Evolutionary conservation across 345 rosid genomes (phyloP), one percentile per base, ranked within the genome.

Genomic region (Citrus sp.): DNA sequence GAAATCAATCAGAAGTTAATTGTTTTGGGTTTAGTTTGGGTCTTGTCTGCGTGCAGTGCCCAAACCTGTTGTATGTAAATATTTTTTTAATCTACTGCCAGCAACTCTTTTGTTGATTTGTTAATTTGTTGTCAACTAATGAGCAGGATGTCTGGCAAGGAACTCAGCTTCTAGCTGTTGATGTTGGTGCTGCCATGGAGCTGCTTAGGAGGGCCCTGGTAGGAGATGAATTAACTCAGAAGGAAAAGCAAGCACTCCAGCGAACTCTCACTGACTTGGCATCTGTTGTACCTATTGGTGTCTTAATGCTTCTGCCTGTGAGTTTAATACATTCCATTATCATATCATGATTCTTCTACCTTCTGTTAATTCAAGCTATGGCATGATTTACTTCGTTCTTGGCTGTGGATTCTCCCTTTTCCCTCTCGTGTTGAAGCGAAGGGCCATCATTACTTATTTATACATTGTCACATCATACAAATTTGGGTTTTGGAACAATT

Each of bases 291-390:
- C 99, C 99, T 28, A 94, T 96, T 76, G 94, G 99, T 51, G 63
- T 96, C 74, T 86, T 94, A 77, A 96, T 96, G 99, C 97, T 96
- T 84, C 98, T 96, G 82, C 98, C 99, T 34, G 98, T 96, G 82
- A 91, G 97, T 88, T 60, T 59, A 82, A 16, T 19, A 22, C 63
- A 46, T 40, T 21, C 21, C 58, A 27, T 19, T n/a, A 32, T 64
- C 21, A 1, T 64, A 22, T 75, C 21, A 69, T 49, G 61, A 63
- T 13, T 42, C 22, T 63, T 42, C 59, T 65, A 32, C 37, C 22
- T 63, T 32, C 27, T 55, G 8, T 74, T 37, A 10, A 32, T n/a
- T 64, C 30, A 49, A 64, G 32, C 28, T 30, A 38, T 67, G 28
- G 35, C 37, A 67, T 67, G 49, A 25, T 67, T 25, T 12, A 22